These are phyloP conservation scores for Acorus calamus DNA, from an alignment of 106 monocot genomes.

Conservation along the genomic window DNA sequence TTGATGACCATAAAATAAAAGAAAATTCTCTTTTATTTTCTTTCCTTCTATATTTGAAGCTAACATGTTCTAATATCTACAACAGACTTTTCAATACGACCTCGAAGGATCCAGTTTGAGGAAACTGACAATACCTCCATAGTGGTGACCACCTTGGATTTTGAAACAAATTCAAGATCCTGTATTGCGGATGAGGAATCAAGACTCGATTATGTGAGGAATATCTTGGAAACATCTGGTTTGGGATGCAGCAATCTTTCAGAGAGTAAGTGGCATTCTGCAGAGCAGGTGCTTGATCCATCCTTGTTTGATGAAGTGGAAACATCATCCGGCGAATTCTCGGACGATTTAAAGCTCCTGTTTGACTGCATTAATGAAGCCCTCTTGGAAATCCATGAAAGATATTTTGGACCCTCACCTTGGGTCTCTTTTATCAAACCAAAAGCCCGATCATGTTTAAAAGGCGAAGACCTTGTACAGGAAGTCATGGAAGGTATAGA, in stretches of 20 bases:
- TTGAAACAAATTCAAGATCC: conserved; percentile 11
- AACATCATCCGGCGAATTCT: conserved; percentile 22
- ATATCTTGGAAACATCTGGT: conserved; percentile 51
- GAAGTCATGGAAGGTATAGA: conserved; percentile 43
- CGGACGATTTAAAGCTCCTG: conserved; percentile 52
- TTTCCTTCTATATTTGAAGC: background rate
- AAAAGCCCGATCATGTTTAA: conserved; percentile 16
- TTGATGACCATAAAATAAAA: background rate
- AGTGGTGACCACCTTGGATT: conserved; percentile 14
- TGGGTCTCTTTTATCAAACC: conserved; percentile 28
- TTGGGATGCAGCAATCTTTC: conserved; percentile 13
- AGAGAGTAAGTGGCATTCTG: conserved; percentile 25
- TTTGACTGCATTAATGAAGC: conserved; percentile 80
- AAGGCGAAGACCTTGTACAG: conserved; percentile 25
- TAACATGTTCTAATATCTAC: conserved; percentile 2
- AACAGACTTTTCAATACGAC: conserved; percentile 27
- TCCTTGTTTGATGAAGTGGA: conserved; percentile 75
- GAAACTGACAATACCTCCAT: conserved; percentile 21
- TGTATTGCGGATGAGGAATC: conserved; percentile 20
- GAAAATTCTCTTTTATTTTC: background rate
- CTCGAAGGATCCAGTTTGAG: conserved; percentile 19
- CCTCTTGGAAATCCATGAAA: conserved; percentile 37
- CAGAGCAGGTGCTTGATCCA: conserved; percentile 29
- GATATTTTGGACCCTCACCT: conserved; percentile 25
- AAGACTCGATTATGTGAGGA: conserved; percentile 31